Percentiles rank a stretch among this genome's conserved stretches.
Evolutionary conservation across 805 yeast species (phyloP).

Genomic region (Ogataea paraovalis): DNA sequence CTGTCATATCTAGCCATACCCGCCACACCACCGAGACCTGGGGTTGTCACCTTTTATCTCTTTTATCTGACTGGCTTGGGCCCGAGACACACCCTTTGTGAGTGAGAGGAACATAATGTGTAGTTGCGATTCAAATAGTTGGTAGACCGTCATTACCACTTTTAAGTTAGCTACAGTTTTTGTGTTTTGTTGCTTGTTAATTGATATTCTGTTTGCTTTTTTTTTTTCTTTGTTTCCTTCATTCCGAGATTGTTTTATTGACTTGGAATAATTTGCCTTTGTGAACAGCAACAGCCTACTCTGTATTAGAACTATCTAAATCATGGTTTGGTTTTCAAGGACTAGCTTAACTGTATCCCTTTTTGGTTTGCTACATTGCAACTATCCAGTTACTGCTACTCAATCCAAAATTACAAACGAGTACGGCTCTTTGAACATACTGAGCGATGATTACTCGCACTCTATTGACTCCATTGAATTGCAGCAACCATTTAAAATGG

Average conservation of each 20-base stretch:
- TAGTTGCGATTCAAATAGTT: too few species aligned
- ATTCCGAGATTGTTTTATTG: too few species aligned
- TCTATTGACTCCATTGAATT: neutral
- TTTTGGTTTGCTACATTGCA: neutral
- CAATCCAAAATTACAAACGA: neutral
- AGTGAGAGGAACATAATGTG: too few species aligned
- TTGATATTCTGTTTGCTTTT: too few species aligned
- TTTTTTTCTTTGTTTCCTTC: too few species aligned
- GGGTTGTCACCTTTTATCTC: neutral
- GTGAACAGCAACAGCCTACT: neutral
- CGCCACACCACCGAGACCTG: neutral
- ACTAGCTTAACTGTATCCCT: neutral
- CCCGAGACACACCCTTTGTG: neutral
- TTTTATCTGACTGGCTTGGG: neutral
- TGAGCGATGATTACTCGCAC: neutral
- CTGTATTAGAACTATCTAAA: too few species aligned
- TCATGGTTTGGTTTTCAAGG: neutral
- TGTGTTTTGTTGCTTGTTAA: too few species aligned
- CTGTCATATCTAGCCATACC: too few species aligned
- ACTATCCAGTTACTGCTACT: neutral
- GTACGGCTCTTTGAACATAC: neutral
- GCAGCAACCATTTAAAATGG: neutral
- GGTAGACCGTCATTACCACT: too few species aligned
- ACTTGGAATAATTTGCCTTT: neutral
- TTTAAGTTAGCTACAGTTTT: too few species aligned